Conservation (phyloP, 1,284 basidiomycete species). For the Tylopilus orsonianus region DNA sequence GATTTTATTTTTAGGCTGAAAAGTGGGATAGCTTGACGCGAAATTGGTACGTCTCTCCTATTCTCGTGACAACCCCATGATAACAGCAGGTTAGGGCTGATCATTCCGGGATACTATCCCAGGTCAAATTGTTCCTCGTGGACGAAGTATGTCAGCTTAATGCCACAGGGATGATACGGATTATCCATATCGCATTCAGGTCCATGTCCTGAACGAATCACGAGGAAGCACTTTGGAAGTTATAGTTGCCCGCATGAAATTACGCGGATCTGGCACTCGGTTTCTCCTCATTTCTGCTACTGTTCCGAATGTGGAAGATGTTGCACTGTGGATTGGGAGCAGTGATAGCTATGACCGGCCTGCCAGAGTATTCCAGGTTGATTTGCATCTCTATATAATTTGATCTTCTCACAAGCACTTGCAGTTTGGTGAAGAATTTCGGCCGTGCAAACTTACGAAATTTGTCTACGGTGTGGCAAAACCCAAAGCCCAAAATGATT, state of each 20-base stretch:
- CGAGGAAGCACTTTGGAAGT: slow-evolving; percentile 93
- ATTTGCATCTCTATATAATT: slow-evolving; percentile 4
- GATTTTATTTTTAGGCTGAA: slow-evolving; percentile 62
- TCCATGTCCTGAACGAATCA: slow-evolving; percentile 88
- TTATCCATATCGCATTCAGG: slow-evolving; percentile 44
- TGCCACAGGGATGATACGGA: neutral
- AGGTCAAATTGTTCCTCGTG: slow-evolving; percentile 79
- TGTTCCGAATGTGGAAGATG: slow-evolving; percentile 89
- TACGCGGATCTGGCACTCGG: slow-evolving; percentile 65
- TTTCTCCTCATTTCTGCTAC: slow-evolving; percentile 93
- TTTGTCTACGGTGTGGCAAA: slow-evolving; percentile 66
- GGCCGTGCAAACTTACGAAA: slow-evolving; percentile 80
- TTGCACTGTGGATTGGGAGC: slow-evolving; percentile 86
- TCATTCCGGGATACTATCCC: slow-evolving; percentile 63
- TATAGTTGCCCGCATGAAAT: slow-evolving; percentile 89
- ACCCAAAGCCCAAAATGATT: slow-evolving; percentile 72
- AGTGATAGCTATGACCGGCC: slow-evolving; percentile 37
- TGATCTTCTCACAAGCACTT: neutral
- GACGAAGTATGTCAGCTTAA: slow-evolving; percentile 68
- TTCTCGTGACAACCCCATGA: slow-evolving; percentile 6
- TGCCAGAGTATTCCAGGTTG: slow-evolving; percentile 75
- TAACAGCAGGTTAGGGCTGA: slow-evolving; percentile 50
- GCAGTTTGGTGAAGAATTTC: slow-evolving; percentile 89
- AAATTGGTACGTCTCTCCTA: slow-evolving; percentile 58
- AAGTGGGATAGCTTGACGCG: slow-evolving; percentile 94